A percentile compares a stretch with the other conserved stretches of the same genome.
phyloP scores from a whole-genome alignment of 2,329 filamentous ascomycete genomes.

The Fusarium nelsonii region DNA sequence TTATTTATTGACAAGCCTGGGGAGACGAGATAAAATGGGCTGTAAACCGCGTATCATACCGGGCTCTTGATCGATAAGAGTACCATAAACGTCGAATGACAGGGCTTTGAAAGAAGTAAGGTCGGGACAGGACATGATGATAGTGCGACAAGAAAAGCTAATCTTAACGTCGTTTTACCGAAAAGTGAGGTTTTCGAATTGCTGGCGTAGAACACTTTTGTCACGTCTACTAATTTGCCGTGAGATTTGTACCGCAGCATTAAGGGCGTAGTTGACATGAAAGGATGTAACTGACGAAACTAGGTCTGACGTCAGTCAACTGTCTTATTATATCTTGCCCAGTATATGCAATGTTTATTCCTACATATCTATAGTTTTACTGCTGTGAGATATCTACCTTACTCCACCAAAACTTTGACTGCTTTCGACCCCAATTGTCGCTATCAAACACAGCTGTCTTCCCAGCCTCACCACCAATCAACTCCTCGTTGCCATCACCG shows the following conservation, averaged over 20 bases:
- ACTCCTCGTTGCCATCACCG: conserved; percentile 60
- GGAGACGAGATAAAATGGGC: conserved; percentile 1
- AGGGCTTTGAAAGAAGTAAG: conserved; percentile 12
- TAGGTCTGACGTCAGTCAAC: too few relatives aligned
- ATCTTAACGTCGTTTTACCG: accelerated
- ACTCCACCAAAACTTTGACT: conserved; percentile 63
- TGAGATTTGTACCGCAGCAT: background rate
- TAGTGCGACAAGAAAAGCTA: accelerated
- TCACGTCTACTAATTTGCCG: accelerated
- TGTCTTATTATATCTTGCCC: too few relatives aligned
- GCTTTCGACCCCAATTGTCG: conserved; percentile 57
- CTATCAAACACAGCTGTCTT: conserved; percentile 54
- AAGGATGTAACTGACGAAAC: background rate
- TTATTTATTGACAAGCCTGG: too few relatives aligned
- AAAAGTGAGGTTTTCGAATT: accelerated
- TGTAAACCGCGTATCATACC: conserved; percentile 16
- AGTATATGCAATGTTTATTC: background rate
- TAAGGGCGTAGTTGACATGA: conserved; percentile 23
- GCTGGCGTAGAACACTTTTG: accelerated
- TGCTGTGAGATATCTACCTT: conserved; percentile 56
- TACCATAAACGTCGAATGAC: conserved; percentile 22
- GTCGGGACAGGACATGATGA: background rate
- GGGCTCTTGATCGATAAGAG: conserved; percentile 18
- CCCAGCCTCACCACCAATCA: conserved; percentile 57
- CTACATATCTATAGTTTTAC: conserved; percentile 1